Evolutionary conservation across 108 stramenopile genomes (phyloP).

Genomic region (Cylindrotheca closterium): DNA sequence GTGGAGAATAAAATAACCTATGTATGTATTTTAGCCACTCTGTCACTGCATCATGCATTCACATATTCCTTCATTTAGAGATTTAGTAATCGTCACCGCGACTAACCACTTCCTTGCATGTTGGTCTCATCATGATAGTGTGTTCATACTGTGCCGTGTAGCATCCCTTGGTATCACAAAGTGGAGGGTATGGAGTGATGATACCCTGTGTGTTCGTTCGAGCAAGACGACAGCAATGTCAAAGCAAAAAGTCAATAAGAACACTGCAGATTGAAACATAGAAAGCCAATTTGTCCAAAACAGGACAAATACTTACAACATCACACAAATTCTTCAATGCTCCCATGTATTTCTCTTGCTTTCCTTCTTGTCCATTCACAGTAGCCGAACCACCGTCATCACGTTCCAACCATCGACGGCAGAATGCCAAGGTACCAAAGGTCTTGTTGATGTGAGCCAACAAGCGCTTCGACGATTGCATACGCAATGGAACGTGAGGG

Average conservation of each 20-base stretch:
- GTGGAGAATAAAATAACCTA: too few relatives aligned
- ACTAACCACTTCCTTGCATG: conserved; percentile 96
- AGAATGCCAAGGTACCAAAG: conserved; percentile 98
- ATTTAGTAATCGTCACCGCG: conserved; percentile 98
- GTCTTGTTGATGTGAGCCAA: conserved; percentile 98
- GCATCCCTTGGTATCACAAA: conserved; percentile 93
- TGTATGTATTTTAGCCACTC: too few relatives aligned
- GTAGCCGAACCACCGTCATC: conserved; percentile 90
- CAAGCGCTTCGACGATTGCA: conserved; percentile 89
- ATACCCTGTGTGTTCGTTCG: conserved; percentile 72
- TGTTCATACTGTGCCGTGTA: conserved; percentile 99
- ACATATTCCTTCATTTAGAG: too few relatives aligned
- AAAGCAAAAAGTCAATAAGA: not conserved
- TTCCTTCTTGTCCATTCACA: conserved; percentile 84
- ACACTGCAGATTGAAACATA: not conserved
- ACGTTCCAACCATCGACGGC: conserved; percentile 98
- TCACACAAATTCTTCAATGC: conserved; percentile 98
- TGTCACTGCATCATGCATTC: too few relatives aligned
- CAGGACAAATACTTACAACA: conserved; percentile 39
- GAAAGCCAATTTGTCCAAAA: not conserved
- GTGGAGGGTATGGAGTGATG: conserved; percentile 94
- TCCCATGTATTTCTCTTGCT: conserved; percentile 97
- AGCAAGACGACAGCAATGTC: not conserved
- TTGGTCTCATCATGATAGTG: conserved; percentile 93
- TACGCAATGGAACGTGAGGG: conserved; percentile 93